A percentile compares a stretch with the other conserved stretches of the same genome.
phyloP scores from a whole-genome alignment of 73 alveolate genomes.

The Paramecium caudatum region DNA sequence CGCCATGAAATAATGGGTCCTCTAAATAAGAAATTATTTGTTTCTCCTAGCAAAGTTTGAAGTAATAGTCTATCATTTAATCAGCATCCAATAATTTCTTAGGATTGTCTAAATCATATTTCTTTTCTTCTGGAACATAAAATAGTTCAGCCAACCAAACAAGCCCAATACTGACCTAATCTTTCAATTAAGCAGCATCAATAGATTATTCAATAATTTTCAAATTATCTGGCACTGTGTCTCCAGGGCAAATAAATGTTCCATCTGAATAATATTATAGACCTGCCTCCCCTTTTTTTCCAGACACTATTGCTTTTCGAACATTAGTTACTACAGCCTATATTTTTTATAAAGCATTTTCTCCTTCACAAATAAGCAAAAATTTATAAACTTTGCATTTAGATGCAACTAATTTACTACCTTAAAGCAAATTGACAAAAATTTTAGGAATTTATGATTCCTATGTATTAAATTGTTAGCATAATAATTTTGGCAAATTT shows the following conservation, averaged over 20 bases:
- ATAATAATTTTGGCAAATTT: constrained; percentile 4
- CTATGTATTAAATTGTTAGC: neutral
- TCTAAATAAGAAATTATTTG: constrained; percentile 62
- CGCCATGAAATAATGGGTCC: constrained; percentile 53
- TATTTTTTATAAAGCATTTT: constrained; percentile 32
- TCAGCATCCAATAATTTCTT: constrained; percentile 74
- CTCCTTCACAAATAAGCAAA: constrained; percentile 56
- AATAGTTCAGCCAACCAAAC: constrained; percentile 69
- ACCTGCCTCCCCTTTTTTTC: constrained; percentile 77
- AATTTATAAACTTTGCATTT: constrained; percentile 71
- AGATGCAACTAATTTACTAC: constrained; percentile 72
- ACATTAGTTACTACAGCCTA: constrained; percentile 62
- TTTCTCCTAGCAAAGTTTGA: constrained; percentile 73
- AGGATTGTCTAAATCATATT: constrained; percentile 76
- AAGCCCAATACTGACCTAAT: constrained; percentile 65
- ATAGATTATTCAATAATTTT: constrained; percentile 74
- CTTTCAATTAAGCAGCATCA: constrained; percentile 69
- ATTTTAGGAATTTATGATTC: constrained; percentile 53
- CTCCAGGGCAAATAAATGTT: constrained; percentile 72
- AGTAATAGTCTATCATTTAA: constrained; percentile 69
- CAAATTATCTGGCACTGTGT: constrained; percentile 68
- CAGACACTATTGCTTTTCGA: constrained; percentile 61
- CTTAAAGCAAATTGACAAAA: constrained; percentile 64
- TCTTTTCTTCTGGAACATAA: constrained; percentile 72
- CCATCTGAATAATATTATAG: constrained; percentile 70